A percentile compares a stretch with the other conserved stretches of the same genome.
Conservation (phyloP, 176 grass and related monocot species). For the Oryza glumipatula region DNA sequence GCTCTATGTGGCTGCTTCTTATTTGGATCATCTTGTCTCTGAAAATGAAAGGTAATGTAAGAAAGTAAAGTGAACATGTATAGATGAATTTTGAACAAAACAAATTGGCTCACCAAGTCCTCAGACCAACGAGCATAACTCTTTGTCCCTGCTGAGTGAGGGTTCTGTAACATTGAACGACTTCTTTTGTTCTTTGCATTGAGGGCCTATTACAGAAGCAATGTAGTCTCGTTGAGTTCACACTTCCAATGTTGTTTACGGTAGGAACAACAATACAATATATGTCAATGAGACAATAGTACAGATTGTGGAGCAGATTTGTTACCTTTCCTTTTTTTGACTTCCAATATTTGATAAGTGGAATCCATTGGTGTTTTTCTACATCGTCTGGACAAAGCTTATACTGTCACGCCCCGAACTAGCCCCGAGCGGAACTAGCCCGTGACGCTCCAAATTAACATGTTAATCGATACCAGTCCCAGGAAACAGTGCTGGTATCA, state of each 20-base stretch:
- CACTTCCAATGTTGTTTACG: not conserved
- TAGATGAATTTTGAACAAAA: not conserved
- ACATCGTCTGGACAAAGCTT: conserved; percentile 24
- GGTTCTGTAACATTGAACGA: not conserved
- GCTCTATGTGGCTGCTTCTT: not conserved
- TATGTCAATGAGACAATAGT: not conserved
- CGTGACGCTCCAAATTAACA: too few species aligned
- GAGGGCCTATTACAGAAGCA: not conserved
- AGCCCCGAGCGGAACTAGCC: too few species aligned
- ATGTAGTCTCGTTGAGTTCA: not conserved
- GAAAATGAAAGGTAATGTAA: not conserved
- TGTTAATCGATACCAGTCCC: too few species aligned
- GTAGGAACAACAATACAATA: not conserved
- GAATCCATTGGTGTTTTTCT: not conserved
- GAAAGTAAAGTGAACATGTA: not conserved
- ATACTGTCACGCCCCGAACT: too few species aligned
- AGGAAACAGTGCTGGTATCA: too few species aligned
- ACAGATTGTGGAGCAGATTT: not conserved
- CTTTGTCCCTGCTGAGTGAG: conserved; percentile 35
- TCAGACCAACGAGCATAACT: conserved; percentile 33
- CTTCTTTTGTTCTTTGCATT: conserved; percentile 31
- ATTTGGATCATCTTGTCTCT: not conserved
- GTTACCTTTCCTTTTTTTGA: conserved; percentile 25
- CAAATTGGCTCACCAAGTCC: conserved; percentile 20
- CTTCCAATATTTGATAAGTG: conserved; percentile 22